phyloP scores from a whole-genome alignment of 352 stramenopile species.

The Phytopythium litorale region DNA sequence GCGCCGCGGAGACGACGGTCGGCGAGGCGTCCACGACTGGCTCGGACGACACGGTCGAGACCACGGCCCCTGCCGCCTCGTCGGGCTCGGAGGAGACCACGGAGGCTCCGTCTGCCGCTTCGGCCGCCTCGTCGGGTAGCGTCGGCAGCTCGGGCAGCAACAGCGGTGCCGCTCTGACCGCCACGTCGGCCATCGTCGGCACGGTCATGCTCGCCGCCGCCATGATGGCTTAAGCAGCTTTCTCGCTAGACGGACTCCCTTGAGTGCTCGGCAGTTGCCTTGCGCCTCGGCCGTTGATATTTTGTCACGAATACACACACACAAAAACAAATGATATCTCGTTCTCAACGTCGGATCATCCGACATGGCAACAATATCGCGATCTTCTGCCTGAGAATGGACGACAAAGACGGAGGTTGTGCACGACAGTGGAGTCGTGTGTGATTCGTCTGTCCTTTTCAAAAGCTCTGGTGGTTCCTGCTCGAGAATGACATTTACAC shows the following conservation, averaged over 20 bases:
- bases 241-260: not conserved
- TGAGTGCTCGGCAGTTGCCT: not conserved
- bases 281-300: not conserved
- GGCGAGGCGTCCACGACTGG: not conserved
- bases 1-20: slow-evolving; percentile 9
- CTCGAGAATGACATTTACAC: too few species aligned
- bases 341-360: too few species aligned
- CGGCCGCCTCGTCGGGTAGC: not conserved
- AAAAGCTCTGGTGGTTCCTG: too few species aligned
- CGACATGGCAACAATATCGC: too few species aligned
- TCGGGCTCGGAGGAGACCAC: slow-evolving; percentile 2
- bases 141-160: slow-evolving; percentile 6
- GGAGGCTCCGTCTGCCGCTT: not conserved
- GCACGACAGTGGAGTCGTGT: too few species aligned
- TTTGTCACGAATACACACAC: not conserved
- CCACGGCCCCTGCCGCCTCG: not conserved
- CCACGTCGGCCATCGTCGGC: slow-evolving; percentile 6
- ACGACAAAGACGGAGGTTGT: too few species aligned
- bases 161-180: slow-evolving; percentile 7
- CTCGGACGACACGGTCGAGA: slow-evolving; percentile 3
- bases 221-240: slow-evolving; percentile 6
- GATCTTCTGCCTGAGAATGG: too few species aligned
- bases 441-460: too few species aligned
- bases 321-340: not conserved
- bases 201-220: slow-evolving; percentile 9